Base-by-base conservation (phyloP, 2,329 filamentous ascomycete genomes). In the Aspergillus sp. region DNA sequence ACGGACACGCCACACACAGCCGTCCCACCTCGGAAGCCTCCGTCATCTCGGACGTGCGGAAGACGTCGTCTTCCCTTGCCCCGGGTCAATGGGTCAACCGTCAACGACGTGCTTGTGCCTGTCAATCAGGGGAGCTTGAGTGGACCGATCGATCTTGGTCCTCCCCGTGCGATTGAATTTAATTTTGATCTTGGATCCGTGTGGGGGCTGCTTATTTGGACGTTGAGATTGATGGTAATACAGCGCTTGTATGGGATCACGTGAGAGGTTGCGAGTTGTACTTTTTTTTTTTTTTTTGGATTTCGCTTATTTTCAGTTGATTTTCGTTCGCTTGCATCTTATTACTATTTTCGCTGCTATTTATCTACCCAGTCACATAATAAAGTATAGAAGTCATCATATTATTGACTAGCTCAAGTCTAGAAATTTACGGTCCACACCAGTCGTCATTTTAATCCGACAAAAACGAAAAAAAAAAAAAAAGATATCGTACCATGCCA, bases 401-500 rank as follows among this genome's bases (percentile, higher is more conserved):
- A 17, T 39, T 39, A 17, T 39, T n/a, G n/a, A 39, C 19, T 17
- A 17, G 19, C 35, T 39, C 19, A 20, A 20, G 19, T 39, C 35
- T 39, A 39, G 19, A 39, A 17, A 30, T 30, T 30, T 30, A 30
- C 25, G 25, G 25, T 30, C 25, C 25, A 56, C 60, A 62, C 58
- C 60, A 54, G 41, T 44, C 46, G 43, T 38, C 41, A 44, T 35
- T 44, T 46, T 44, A 45, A 47, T 43, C 44, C 44, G 47, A 51
- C 53, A 54, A 56, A 53, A 53, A 54, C 47, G 43, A 50, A 53
- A 51, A 19, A 19, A 57, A 59, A 41, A 50, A 53, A 51, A 19
- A 19, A 57, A 59, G 57, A 57, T 53, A 57, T 60, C 61, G 61
- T 64, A 59, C 65, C 62, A 67, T 65, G 64, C 64, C 63, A 65